Base-by-base conservation (phyloP, 2,329 filamentous ascomycete genomes). In the Fusarium subglutinans region DNA sequence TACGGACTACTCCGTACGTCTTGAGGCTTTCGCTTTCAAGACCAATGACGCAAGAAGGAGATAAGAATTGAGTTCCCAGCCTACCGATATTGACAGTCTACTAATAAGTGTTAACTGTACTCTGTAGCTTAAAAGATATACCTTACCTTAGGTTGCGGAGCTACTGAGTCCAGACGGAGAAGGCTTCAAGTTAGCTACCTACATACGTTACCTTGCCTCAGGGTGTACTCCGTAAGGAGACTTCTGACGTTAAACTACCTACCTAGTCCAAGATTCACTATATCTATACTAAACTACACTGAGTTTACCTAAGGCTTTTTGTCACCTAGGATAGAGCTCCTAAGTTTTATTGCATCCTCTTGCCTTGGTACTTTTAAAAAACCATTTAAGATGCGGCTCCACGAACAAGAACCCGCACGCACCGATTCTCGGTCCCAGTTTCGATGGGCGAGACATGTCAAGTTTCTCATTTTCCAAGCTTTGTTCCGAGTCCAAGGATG, bases 371-470 rank as follows among this genome's bases (percentile, higher is more conserved):
- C 30, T 53, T 35, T 35, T 35, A 35, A 30, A 38, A 30, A 69
- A 33, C 35, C 41, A 43, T 51, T 50, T 35, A 56, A 51, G 41
- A 62, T 37, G 30, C 44, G 26, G 38, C 56, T 54, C 59, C 63
- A 59, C 51, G 41, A n/a, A 62, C 53, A 45, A 64, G 47, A 60
- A n/a, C 17, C 28, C 30, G 38, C 45, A 26, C 37, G 56, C 57
- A n/a, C 48, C 68, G 72, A 75, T 74, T 72, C 41, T 62, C 51
- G 37, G 30, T 59, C 33, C 40, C 10, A 51, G 37, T 48, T 59
- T 60, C 68, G 63, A 75, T 75, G 30, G 38, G 50, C 41, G 57
- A 63, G 22, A 30, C 48, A 72, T 74, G 44, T 69, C 51, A 57
- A 56, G 35, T 22, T 63, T 43, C 60, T 53, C 38, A 47, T 28